Evolutionary conservation across 768 basidiomycete species (phyloP).

Genomic region (Mycena latifolia): DNA sequence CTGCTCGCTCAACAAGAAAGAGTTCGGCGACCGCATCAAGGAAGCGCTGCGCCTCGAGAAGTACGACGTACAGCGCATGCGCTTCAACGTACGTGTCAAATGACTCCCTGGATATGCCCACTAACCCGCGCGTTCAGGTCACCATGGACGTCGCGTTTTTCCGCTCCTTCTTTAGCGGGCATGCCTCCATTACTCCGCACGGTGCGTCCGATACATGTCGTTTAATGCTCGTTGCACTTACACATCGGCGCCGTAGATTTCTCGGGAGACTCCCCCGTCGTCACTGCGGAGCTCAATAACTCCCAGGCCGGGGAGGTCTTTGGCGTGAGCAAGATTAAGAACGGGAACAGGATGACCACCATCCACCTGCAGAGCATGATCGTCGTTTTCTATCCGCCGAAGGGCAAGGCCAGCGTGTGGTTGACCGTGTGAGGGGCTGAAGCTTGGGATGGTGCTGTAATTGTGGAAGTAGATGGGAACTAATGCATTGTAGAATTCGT

Average conservation of each 20-base stretch:
- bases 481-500: too few relatives aligned
- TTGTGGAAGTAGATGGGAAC: too few relatives aligned
- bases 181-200: conserved; percentile 25
- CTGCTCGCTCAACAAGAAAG: conserved; percentile 34
- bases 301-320: conserved; percentile 33
- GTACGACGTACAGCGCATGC: conserved; percentile 34
- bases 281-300: conserved; percentile 12
- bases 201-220: conserved; percentile 11
- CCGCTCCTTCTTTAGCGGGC: conserved; percentile 32
- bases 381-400: conserved; percentile 24
- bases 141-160: conserved; percentile 35
- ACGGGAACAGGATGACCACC: conserved; percentile 30
- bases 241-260: too few relatives aligned
- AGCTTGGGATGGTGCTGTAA: too few relatives aligned
- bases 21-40: conserved; percentile 32
- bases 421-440: conserved; percentile 21
- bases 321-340: conserved; percentile 28
- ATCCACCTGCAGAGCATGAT: conserved; percentile 26
- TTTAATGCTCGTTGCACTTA: too few relatives aligned
- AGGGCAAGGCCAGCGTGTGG: conserved; percentile 29
- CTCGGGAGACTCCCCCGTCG: too few relatives aligned
- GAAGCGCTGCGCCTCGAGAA: conserved; percentile 31
- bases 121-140: too few relatives aligned
- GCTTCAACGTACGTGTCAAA: conserved; percentile 24
- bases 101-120: too few relatives aligned